These are phyloP conservation scores for Effrenium voratum DNA, from an alignment of 73 alveolate genomes.

Conservation along the genomic window DNA sequence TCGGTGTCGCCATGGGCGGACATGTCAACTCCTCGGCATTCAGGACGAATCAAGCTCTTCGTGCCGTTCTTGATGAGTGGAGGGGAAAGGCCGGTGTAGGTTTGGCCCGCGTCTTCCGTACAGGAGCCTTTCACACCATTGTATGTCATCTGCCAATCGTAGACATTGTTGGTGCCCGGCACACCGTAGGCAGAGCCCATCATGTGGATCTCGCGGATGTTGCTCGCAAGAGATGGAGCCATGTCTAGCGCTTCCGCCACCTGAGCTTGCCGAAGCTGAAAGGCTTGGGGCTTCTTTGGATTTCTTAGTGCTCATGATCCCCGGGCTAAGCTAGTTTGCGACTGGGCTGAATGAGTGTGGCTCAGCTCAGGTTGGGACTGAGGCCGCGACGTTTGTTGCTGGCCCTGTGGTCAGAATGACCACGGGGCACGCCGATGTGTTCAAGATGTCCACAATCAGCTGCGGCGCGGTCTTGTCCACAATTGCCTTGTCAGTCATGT, in stretches of 20 bases:
- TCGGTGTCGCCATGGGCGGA: slow-evolving; percentile 2
- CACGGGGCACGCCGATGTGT: background rate
- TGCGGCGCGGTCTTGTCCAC: background rate
- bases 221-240: background rate
- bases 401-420: slow-evolving; percentile 10
- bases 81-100: slow-evolving; percentile 10
- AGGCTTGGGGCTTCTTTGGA: too few species aligned
- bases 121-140: slow-evolving; percentile 2
- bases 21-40: background rate
- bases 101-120: background rate
- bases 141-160: slow-evolving; percentile 9
- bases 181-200: slow-evolving; percentile 13
- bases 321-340: too few species aligned
- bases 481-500: slow-evolving; percentile 4
- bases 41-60: background rate
- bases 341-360: too few species aligned
- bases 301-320: too few species aligned
- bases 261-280: too few species aligned
- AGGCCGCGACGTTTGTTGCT: slow-evolving; percentile 6
- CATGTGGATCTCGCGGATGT: background rate
- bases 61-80: background rate
- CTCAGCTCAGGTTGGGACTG: too few species aligned
- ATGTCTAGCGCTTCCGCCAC: background rate
- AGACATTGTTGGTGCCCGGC: slow-evolving; percentile 2
- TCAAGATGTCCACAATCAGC: background rate